A percentile compares a stretch with the other conserved stretches of the same genome.
Evolutionary conservation across 2,329 filamentous ascomycete genomes (phyloP).

Genomic region (Ophiostoma sp.): DNA sequence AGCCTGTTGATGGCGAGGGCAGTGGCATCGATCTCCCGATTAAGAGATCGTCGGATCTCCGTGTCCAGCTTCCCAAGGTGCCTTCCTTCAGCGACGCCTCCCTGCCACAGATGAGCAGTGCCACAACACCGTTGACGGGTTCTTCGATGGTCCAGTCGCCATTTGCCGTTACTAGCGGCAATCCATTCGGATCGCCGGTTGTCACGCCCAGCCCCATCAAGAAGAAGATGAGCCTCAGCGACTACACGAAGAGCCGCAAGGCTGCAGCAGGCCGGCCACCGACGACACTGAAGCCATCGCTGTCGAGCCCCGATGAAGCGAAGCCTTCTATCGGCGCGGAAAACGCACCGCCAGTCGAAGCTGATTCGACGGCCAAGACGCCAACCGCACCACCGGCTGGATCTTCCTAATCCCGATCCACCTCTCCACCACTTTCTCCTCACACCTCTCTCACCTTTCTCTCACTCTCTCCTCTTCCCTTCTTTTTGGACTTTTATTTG

Average conservation of each 20-base stretch:
- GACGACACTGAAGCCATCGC: slow-evolving; percentile 42
- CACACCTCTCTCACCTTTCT: neutral
- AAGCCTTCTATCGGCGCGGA: slow-evolving; percentile 38
- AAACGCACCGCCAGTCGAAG: slow-evolving; percentile 15
- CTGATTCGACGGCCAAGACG: neutral
- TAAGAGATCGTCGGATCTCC: slow-evolving; percentile 48
- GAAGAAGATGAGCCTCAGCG: slow-evolving; percentile 67
- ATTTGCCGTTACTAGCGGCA: slow-evolving; percentile 45
- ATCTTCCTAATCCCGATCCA: neutral
- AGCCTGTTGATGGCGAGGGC: slow-evolving; percentile 6
- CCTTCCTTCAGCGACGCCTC: slow-evolving; percentile 29
- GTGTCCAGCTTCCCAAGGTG: slow-evolving; percentile 59
- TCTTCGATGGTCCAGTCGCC: slow-evolving; percentile 52
- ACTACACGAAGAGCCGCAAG: slow-evolving; percentile 63
- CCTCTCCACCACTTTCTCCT: neutral
- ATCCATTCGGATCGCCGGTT: slow-evolving; percentile 44
- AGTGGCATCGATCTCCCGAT: slow-evolving; percentile 32
- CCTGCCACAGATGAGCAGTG: slow-evolving; percentile 34
- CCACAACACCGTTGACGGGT: slow-evolving; percentile 47
- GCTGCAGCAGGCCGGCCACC: slow-evolving; percentile 48
- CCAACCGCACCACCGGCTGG: neutral
- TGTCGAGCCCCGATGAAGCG: slow-evolving; percentile 43
- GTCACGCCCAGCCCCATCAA: slow-evolving; percentile 61
- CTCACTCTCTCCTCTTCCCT: neutral
- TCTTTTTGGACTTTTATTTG: neutral